Evolutionary conservation across 2,329 filamentous ascomycete species (phyloP), one percentile per base, ranked within the genome.

Genomic region (Tolypocladium endophyticum): DNA sequence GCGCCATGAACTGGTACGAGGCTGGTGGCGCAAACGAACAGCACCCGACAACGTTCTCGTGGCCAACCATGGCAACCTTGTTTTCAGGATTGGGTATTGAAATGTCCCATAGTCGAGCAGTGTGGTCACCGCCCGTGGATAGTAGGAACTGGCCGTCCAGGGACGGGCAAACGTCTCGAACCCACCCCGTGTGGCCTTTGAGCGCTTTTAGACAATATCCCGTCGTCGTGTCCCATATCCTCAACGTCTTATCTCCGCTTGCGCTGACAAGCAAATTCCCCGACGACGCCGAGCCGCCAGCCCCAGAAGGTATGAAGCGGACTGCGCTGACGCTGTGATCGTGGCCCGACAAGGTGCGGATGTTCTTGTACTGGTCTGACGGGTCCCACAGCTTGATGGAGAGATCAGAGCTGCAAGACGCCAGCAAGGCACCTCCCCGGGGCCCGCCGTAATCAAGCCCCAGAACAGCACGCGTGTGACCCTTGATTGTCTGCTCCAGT

Each of bases 341-440:
- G 73, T 96, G 92, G 11, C 92, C 92, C 1, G 89, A 89, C n/a
- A 96, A 79, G 0, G 92, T 96, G 58, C 91, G 83, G 60, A 95
- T 95, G 70, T 96, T 96, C 72, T 95, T 95, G 77, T 96, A 96
- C 63, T 93, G 90, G 69, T 95, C 88, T 50, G 85, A 83, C 3
- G 92, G 92, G 67, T 96, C 90, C 92, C 92, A 97, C n/a, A 96
- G 77, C 73, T 96, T 96, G 74, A 96, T 95, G 3, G 90, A 94
- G 50, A 96, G 76, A 71, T 96, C 92, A 54, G 87, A 91, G 56
- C 87, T 90, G 76, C 90, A 95, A 18, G 67, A 69, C 18, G 67
- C 67, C 59, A 69, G 58, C 30, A 96, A 79, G 4, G 87, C 90
- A 38, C 86, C 87, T 50, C 90, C 89, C 69, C 88, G 81, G 1